phyloP scores from a whole-genome alignment of 164 flowering plant species.

The Tetrastigma voinierianum region DNA sequence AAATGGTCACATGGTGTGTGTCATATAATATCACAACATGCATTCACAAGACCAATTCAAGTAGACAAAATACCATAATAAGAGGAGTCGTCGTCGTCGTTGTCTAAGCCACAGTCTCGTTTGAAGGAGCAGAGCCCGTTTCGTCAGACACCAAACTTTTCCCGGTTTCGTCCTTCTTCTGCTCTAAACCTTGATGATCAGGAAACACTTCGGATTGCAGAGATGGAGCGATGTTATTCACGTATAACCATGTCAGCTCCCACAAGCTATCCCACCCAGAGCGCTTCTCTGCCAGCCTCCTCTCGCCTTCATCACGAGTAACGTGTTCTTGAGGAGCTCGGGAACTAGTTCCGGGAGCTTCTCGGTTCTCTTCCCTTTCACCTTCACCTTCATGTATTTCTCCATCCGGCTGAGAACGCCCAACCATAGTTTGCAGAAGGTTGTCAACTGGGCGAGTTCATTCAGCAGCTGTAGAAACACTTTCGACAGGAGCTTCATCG shows the following conservation, averaged over 20 bases:
- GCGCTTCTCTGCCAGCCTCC: conserved; percentile 47
- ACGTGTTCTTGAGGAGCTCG: conserved; percentile 54
- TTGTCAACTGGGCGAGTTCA: conserved; percentile 29
- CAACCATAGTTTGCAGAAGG: conserved; percentile 55
- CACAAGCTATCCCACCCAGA: conserved; percentile 54
- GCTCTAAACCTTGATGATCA: conserved; percentile 27
- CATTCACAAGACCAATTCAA: neutral
- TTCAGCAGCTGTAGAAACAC: conserved; percentile 43
- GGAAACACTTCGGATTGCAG: conserved; percentile 55
- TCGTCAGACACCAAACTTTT: conserved; percentile 17
- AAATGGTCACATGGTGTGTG: no score
- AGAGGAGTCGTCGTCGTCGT: no score
- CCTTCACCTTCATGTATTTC: conserved; percentile 43
- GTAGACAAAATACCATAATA: neutral
- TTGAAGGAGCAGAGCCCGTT: conserved; percentile 13
- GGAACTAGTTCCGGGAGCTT: conserved; percentile 56
- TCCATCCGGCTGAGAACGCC: conserved; percentile 54
- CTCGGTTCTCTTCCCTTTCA: conserved; percentile 52
- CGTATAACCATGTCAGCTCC: conserved; percentile 62
- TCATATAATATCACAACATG: no score
- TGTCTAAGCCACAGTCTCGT: conserved; percentile 18
- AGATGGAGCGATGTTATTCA: conserved; percentile 50
- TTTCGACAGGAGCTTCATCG: conserved; percentile 49
- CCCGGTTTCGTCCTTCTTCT: conserved; percentile 7
- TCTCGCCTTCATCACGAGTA: conserved; percentile 51